A percentile compares a stretch with the other conserved stretches of the same genome.
phyloP scores from a whole-genome alignment of 352 stramenopile genomes.

The Discostella stelligera region DNA sequence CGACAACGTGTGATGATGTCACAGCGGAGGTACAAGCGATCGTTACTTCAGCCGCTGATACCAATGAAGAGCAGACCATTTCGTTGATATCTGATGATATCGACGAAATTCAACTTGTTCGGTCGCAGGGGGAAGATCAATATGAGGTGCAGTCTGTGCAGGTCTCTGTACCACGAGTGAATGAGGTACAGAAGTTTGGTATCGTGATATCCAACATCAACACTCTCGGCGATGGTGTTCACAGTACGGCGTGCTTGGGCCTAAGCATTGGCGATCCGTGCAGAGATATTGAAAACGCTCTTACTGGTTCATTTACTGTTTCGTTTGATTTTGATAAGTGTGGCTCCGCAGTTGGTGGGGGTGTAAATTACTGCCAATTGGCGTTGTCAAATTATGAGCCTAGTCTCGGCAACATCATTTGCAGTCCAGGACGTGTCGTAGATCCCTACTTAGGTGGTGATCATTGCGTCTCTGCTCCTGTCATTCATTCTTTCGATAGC shows the following conservation, averaged over 20 bases:
- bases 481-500: conserved; percentile 43
- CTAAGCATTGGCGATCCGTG: conserved; percentile 62
- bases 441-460: conserved; percentile 53
- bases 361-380: conserved; percentile 72
- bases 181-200: conserved; percentile 87
- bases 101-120: conserved; percentile 90
- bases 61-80: conserved; percentile 89
- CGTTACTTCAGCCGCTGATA: conserved; percentile 88
- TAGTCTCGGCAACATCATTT: conserved; percentile 50
- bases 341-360: conserved; percentile 26
- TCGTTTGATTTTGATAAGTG: conserved; percentile 83
- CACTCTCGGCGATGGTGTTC: conserved; percentile 68
- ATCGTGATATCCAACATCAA: conserved; percentile 83
- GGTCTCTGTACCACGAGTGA: conserved; percentile 79
- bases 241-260: conserved; percentile 50
- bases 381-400: conserved; percentile 57
- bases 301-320: conserved; percentile 64
- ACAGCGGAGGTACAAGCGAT: conserved; percentile 91
- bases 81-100: conserved; percentile 85
- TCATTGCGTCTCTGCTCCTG: conserved; percentile 56
- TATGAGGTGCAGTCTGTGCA: conserved; percentile 88
- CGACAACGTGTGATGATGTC: conserved; percentile 84
- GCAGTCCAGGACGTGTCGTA: conserved; percentile 55
- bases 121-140: conserved; percentile 81
- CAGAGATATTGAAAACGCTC: conserved; percentile 61